These are phyloP conservation scores for Metschnikowia drakensbergensis DNA, from an alignment of 805 yeast genomes.

Conservation along the genomic window DNA sequence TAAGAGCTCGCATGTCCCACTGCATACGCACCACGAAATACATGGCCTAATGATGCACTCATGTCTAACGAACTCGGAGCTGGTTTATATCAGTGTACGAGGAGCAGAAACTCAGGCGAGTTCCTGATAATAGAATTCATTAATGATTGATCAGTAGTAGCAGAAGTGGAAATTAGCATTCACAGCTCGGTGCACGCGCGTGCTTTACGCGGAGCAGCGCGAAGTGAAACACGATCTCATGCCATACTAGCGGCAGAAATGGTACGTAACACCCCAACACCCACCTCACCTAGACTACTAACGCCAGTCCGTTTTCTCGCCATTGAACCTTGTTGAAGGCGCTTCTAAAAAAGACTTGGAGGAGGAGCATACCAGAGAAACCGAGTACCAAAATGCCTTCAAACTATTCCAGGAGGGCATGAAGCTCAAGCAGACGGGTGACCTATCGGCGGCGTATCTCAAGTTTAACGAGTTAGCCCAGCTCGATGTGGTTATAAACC, in stretches of 20 bases:
- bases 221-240: neutral
- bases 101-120: too few relatives aligned
- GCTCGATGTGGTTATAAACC: conserved; percentile 58
- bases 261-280: neutral
- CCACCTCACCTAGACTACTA: neutral
- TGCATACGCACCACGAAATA: neutral
- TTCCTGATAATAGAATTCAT: too few relatives aligned
- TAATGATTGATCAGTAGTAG: too few relatives aligned
- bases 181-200: neutral
- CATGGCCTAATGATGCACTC: neutral
- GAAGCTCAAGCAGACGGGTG: conserved; percentile 48
- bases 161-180: neutral
- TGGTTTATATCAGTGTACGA: too few relatives aligned
- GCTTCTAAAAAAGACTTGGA: conserved; percentile 53
- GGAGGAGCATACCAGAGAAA: conserved; percentile 87
- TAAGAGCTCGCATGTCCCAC: neutral
- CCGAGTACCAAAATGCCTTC: conserved; percentile 85
- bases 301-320: conserved; percentile 61
- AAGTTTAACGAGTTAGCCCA: conserved; percentile 61
- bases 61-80: too few relatives aligned
- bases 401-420: conserved; percentile 71
- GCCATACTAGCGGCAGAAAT: conserved; percentile 4
- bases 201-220: neutral
- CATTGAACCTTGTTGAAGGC: conserved; percentile 75
- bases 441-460: conserved; percentile 47